Evolutionary conservation across 768 basidiomycete species (phyloP), one percentile per base, ranked within the genome.

Genomic region (Hygrophoropsis aurantiaca): DNA sequence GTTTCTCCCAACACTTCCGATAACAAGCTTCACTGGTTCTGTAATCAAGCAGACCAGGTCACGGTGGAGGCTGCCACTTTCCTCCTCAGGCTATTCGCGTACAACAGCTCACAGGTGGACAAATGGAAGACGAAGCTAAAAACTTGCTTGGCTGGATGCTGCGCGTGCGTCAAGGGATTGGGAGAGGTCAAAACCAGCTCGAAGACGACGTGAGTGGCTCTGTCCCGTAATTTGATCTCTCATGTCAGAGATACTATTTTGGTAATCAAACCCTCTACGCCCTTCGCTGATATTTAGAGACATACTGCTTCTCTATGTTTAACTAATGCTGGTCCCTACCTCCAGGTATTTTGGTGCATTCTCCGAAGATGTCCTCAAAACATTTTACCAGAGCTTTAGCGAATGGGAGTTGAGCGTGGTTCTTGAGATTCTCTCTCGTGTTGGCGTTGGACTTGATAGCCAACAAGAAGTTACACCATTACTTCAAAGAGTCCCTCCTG

Each of bases 81-180:
- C 67, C 75, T 90, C 40, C 71, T 95, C 30, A 80, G 92, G 42
- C 66, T 97, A 32, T 85, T 87, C 60, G 92, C 92, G 9, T 97
- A 91, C 56, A 69, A 77, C 43, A 77, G 79, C 41, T 64, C 70
- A 0, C 69, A 71, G 24, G 84, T 89, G 3, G 72, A 75, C 2
- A 62, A 68, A 32, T 94, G 90, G 90, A 81, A 82, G 63, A 62
- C 61, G 15, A 74, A 70, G 49, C 61, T 90, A 43, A 68, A 73
- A 42, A 57, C 58, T 1, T 84, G 88, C 49, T 59, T 95, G 27
- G 58, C 68, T 10, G 67, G 73, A 1, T 97, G 94, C 55, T 70
- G 79, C 20, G 74, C 71, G 7, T 97, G 94, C 59, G 84, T 88
- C 4, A 74, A 79, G 49, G 76, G 74, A 0, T 74, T 92, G 38